Evolutionary conservation across 2,329 filamentous ascomycete genomes (phyloP), one percentile per base, ranked within the genome.

Genomic region (Diaporthe velutina): DNA sequence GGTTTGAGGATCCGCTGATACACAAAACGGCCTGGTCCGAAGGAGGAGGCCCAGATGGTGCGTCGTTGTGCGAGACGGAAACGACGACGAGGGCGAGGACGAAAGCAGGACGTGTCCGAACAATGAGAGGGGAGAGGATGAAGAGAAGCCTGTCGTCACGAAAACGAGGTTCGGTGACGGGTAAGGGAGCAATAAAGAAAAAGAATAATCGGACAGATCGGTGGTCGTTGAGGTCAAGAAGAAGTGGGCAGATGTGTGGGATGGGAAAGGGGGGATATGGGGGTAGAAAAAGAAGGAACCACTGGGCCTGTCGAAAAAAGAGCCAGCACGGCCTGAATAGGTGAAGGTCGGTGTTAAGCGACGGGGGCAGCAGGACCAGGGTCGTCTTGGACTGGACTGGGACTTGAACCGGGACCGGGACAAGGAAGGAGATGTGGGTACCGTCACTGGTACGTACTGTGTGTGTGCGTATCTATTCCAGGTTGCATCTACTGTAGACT

Each of bases 311-410:
- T 57, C 38, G 38, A 60, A 52, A 60, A 40, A 50, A 50, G 52
- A 73, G 42, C 60, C 42, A 52, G 61, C 33, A 38, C 54, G 38
- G 52, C 52, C 52, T 54, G 61, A 52, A 64, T 42, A 72, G 58
- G 57, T 50, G 70, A 72, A n/a, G 57, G 70, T 72, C 70, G 70
- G 70, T 72, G 70, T 72, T 61, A 42, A 72, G 67, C 67, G 67
- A 70, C 54, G 64, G 45, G 64, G 64, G 22, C 30, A 40, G 48
- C 64, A 54, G 40, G 64, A 28, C 64, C 64, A 10, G 64, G 64
- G 64, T 19, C 19, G 61, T 35, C 64, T 52, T 50, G 45, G 48
- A 38, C 22, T 12, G 64, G 64, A 52, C 61, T 50, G 13, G 61
- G 64, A 67, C 45, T 28, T 17, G 64, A 45, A 52, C 61, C 28